Base-by-base conservation (phyloP, 352 stramenopile genomes). In the Pythium pyrilobum region DNA sequence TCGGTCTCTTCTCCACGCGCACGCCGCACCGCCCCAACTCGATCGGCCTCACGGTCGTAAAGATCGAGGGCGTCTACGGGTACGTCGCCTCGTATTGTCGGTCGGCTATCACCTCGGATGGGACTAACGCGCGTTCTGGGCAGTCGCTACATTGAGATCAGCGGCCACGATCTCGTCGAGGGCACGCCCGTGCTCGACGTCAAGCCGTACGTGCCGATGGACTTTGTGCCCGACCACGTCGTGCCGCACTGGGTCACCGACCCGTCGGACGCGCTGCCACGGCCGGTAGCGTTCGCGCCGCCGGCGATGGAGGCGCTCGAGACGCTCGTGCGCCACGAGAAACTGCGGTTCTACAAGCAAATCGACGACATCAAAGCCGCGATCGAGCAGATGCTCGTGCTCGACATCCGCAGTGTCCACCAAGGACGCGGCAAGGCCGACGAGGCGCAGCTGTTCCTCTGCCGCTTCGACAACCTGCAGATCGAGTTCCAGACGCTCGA, bases 131-230 rank as follows among this genome's bases (percentile, higher is more conserved):
- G n/a, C n/a, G n/a, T n/a, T 31, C 20, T 41, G 11, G n/a, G 25
- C 37, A 83, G 71, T 27, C 74, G 77, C 15, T 81, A 64, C 39
- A 87, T 98, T 40, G 80, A 96, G 34, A 92, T 98, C 58, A 90
- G 87, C 49, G 93, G 92, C 29, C 81, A 98, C 41, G 94, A 98
- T 62, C 79, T 98, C 8, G 83, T 98, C 40, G 85, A 99, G 67
- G 96, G 96, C 45, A 99, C 97, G 21, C 97, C 97, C 0, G 86
- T 99, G 28, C 71, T 99, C 18, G 97, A 99, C 65, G 90, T 99
- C 45, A 99, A 99, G 72, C 97, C 97, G 10, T 99, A 98, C 66
- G 96, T 99, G 37, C 80, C 81, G 12, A 82, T 83, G 32, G 84
- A 95, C 67, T 79, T 71, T 43, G 68, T 93, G 7, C 50, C 56